These are phyloP conservation scores for Microbotryomycetes sp. DNA, from an alignment of 1,284 basidiomycete species.

Conservation along the genomic window DNA sequence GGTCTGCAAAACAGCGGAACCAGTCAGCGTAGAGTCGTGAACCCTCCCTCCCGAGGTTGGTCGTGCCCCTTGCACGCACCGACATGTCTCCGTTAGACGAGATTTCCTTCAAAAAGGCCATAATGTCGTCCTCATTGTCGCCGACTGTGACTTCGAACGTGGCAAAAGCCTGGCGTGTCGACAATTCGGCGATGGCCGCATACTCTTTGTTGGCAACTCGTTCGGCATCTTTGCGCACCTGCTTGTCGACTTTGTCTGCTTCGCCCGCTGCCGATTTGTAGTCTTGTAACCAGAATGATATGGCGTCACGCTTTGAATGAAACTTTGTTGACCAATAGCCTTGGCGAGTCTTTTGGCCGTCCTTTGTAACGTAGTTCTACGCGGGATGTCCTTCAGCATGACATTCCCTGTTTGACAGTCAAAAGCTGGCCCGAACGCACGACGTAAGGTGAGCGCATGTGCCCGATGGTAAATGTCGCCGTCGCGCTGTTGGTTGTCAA, in stretches of 20 bases:
- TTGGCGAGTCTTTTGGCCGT: conserved; percentile 6
- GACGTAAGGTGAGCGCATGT: conserved; percentile 21
- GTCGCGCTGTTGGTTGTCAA: not conserved
- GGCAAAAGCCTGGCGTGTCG: conserved; percentile 29
- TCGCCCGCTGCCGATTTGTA: not conserved
- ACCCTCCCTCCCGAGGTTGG: no score
- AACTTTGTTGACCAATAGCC: conserved; percentile 14
- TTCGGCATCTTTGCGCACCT: conserved; percentile 10
- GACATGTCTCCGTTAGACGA: conserved; percentile 18
- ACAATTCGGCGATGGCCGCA: conserved; percentile 27
- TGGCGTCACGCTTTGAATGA: not conserved
- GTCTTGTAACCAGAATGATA: conserved; percentile 4
- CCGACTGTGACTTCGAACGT: conserved; percentile 31
- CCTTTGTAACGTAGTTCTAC: conserved; percentile 17
- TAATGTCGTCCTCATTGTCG: conserved; percentile 12
- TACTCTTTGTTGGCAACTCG: conserved; percentile 22
- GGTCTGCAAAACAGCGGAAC: conserved; percentile 13
- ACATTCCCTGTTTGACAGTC: not conserved
- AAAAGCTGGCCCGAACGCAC: not conserved
- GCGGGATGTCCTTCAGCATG: not conserved
- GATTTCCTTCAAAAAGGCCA: conserved; percentile 32
- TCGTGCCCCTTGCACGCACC: not conserved
- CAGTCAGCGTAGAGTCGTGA: no score
- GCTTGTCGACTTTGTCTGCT: conserved; percentile 4
- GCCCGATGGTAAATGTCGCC: conserved; percentile 15